phyloP scores from a whole-genome alignment of 805 yeast species.

The Schwanniomyces vanrijiae region DNA sequence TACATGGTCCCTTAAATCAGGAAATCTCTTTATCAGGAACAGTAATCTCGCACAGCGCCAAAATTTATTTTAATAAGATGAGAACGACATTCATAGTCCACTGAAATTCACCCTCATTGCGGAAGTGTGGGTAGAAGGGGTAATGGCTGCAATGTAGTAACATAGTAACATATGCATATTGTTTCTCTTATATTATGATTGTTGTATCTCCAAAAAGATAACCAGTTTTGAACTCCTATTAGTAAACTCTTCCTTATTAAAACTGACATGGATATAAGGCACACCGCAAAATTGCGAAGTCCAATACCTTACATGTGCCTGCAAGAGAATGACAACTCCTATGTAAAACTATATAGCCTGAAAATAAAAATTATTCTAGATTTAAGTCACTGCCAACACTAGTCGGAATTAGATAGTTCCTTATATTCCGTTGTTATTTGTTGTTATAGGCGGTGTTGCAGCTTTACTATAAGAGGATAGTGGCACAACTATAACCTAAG shows the following conservation, averaged over 20 bases:
- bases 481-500: not conserved
- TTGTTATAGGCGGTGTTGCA: not conserved
- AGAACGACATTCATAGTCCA: not conserved
- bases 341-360: not conserved
- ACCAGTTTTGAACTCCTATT: not conserved
- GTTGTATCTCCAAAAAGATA: not conserved
- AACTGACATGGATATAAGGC: not conserved
- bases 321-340: not conserved
- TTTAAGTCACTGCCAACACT: not conserved
- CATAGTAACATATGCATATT: not conserved
- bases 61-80: not conserved
- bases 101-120: not conserved
- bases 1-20: constrained; percentile 1
- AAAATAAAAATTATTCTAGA: not conserved
- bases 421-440: not conserved
- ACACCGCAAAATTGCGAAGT: not conserved
- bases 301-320: not conserved
- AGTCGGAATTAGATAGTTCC: not conserved
- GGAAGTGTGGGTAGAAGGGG: not conserved
- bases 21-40: constrained; percentile 2
- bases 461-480: not conserved
- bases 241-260: not conserved
- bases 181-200: not conserved
- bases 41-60: not conserved
- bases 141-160: not conserved